Conservation (phyloP, 257 asterid species). For the Solanum phureja region DNA sequence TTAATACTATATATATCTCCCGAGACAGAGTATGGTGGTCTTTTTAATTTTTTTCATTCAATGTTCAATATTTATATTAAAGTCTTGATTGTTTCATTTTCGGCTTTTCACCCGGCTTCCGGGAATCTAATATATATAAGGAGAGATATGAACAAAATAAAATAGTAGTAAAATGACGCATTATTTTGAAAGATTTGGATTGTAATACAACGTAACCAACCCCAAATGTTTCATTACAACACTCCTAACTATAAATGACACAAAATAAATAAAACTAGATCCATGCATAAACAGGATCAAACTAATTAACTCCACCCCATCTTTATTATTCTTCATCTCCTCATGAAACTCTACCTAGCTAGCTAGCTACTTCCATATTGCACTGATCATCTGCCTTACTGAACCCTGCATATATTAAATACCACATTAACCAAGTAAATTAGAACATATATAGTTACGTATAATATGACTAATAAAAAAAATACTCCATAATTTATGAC, state of each 20-base stretch:
- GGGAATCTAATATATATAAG: neutral
- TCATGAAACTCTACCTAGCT: neutral
- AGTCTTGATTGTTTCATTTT: too few relatives aligned
- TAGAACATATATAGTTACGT: neutral
- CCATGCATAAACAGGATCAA: neutral
- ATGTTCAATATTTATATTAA: too few relatives aligned
- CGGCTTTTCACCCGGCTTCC: too few relatives aligned
- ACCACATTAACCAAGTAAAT: neutral
- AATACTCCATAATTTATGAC: too few relatives aligned
- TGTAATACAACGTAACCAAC: neutral
- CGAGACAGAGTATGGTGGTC: too few relatives aligned
- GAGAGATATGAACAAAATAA: neutral
- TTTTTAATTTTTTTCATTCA: rapidly evolving
- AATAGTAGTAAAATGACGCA: neutral
- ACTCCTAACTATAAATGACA: neutral
- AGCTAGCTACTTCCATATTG: neutral
- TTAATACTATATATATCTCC: too few relatives aligned
- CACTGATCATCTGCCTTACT: neutral
- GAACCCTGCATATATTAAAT: neutral
- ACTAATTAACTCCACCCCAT: neutral
- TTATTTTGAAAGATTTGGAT: neutral
- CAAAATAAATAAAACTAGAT: neutral
- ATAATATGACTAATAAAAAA: neutral
- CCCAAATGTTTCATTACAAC: neutral
- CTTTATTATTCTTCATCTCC: neutral